A percentile compares a stretch with the other conserved stretches of the same genome.
Conservation (phyloP, 2,329 filamentous ascomycete species). For the Microcyclosporella mali region DNA sequence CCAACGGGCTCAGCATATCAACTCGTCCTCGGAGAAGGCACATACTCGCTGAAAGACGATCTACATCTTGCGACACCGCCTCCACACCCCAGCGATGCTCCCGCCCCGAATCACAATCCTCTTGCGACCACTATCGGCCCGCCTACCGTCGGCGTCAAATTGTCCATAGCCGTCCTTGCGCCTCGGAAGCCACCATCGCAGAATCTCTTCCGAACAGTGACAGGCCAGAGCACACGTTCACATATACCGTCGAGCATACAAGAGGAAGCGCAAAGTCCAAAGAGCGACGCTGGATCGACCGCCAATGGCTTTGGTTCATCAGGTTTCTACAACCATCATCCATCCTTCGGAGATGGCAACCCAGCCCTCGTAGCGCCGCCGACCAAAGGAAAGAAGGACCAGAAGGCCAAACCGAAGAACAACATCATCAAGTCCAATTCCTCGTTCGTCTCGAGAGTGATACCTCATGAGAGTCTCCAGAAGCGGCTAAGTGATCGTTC, state of each 20-base stretch:
- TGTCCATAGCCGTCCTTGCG: conserved; percentile 70
- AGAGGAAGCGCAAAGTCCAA: conserved; percentile 41
- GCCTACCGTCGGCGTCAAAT: conserved; percentile 75
- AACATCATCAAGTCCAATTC: conserved; percentile 98
- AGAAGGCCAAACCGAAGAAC: conserved; percentile 91
- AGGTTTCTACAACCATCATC: conserved; percentile 33
- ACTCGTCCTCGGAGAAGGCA: conserved; percentile 90
- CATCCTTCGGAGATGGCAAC: conserved; percentile 83
- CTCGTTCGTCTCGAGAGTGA: conserved; percentile 94
- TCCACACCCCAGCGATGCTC: conserved; percentile 89
- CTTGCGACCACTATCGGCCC: conserved; percentile 77
- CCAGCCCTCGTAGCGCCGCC: conserved; percentile 58
- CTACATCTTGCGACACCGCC: conserved; percentile 88
- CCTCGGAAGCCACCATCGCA: conserved; percentile 42
- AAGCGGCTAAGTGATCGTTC: conserved; percentile 76
- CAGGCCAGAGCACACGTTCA: conserved; percentile 33
- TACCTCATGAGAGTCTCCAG: conserved; percentile 72
- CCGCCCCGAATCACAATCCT: conserved; percentile 80
- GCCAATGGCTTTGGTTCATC: conserved; percentile 33
- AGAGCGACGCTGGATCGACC: conserved; percentile 42
- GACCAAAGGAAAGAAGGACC: conserved; percentile 57
- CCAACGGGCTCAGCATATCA: conserved; percentile 79
- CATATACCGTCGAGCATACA: conserved; percentile 42
- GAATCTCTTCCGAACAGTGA: conserved; percentile 37
- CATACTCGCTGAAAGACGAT: conserved; percentile 85